Percentiles rank a stretch among this genome's conserved stretches.
These are phyloP conservation scores for Paracorniculantispora psalliotae DNA, from an alignment of 2,329 filamentous ascomycete genomes.

Conservation along the genomic window DNA sequence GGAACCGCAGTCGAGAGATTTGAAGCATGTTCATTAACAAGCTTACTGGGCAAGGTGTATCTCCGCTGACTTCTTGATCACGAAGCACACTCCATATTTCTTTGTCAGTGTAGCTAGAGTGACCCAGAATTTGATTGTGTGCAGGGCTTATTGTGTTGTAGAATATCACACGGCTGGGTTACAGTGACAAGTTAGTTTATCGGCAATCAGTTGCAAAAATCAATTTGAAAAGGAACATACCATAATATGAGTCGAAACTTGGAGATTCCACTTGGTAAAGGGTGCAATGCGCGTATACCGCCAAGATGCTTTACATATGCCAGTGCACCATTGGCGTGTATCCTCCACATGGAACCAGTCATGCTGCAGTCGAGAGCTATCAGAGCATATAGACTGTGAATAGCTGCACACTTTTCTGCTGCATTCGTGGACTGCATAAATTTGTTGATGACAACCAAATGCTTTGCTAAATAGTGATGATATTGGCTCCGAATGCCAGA, in stretches of 20 bases:
- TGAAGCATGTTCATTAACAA: not conserved
- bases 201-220: not conserved
- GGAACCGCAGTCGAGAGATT: not conserved
- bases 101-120: not conserved
- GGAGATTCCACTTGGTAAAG: not conserved
- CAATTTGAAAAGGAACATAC: not conserved
- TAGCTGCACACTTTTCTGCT: not conserved
- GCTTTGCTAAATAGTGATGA: not conserved
- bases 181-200: not conserved
- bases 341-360: not conserved
- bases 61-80: not conserved
- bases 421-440: not conserved
- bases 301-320: not conserved
- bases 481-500: not conserved
- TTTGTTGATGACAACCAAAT: not conserved
- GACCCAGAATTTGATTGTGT: not conserved
- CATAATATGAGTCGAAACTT: not conserved
- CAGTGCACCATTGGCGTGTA: not conserved
- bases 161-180: not conserved
- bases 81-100: not conserved
- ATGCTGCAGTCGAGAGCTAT: not conserved
- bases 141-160: not conserved
- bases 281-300: not conserved
- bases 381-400: not conserved
- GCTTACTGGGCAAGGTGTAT: not conserved